Base-by-base conservation (phyloP, 2,329 filamentous ascomycete species). In the Onygena corvina region DNA sequence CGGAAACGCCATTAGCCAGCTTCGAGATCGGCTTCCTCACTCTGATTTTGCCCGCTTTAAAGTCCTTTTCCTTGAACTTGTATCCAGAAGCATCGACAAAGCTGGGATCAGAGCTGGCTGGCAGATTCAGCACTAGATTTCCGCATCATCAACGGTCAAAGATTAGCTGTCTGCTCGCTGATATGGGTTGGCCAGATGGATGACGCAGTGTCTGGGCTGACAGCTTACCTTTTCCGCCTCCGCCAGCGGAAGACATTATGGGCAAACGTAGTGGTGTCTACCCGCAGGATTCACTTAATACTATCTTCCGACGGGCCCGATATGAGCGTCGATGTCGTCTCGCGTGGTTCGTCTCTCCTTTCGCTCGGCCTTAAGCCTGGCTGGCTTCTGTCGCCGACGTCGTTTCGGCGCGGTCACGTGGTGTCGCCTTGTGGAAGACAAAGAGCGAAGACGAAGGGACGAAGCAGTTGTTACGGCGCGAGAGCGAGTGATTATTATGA, bases 41-140 rank as follows among this genome's bases (percentile, higher is more conserved):
- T 57, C 69, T 69, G 53, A 70, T 64, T 58, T 71, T 71, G 36
- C 62, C 64, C 12, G 61, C 63, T 53, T 70, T 71, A 35, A 61
- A 63, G 56, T 70, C 67, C 51, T 67, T 67, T 52, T 70, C 67
- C 3, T 64, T 65, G 50, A 67, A 70, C 54, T 69, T 69, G 57
- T 67, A 71, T 47, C 69, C 68, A 4, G 69, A 69, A 9, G 68
- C 67, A 60, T 67, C 64, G 38, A 71, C 64, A 46, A 71, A 59
- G 52, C 62, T 69, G 14, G 52, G 46, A 47, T 62, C 64, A 3
- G 60, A 58, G 49, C 54, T 58, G 20, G 58, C 25, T 12, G 42
- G 42, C 11, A 46, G 42, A 20, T 29, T 46, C 16, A 46, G 9
- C 16, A 31, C 42, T 46, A 14, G 9, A 31, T 16, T n/a, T 6